Conservation (phyloP, 2,329 filamentous ascomycete species). For the Alternaria triticina region DNA sequence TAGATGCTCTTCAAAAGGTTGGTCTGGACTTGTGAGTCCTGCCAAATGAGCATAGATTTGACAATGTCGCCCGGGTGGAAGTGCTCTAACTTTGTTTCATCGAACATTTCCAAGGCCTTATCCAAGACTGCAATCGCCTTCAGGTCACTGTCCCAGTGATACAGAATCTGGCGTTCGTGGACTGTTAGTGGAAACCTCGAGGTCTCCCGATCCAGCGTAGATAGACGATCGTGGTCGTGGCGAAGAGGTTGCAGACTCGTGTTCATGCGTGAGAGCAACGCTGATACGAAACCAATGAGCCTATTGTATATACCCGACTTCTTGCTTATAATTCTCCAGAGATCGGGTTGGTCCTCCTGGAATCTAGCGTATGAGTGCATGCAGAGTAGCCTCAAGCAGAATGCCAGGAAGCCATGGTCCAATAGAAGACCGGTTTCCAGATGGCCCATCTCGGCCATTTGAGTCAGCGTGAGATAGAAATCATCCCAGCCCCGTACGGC, state of each 20-base stretch:
- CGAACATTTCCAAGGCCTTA: conserved; percentile 44
- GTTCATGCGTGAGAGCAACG: conserved; percentile 37
- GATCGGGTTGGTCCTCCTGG: conserved; percentile 22
- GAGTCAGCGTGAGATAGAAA: conserved; percentile 39
- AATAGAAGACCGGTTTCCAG: conserved; percentile 37
- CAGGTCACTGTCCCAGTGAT: conserved; percentile 38
- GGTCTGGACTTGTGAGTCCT: conserved; percentile 20
- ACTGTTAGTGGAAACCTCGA: conserved; percentile 38
- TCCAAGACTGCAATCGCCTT: conserved; percentile 42
- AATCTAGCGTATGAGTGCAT: conserved; percentile 31
- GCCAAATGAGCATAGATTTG: conserved; percentile 37
- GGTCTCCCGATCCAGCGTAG: conserved; percentile 25
- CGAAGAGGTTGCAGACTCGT: conserved; percentile 19
- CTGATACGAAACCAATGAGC: conserved; percentile 38
- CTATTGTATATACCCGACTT: conserved; percentile 39
- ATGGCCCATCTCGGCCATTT: conserved; percentile 37
- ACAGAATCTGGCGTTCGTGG: conserved; percentile 28
- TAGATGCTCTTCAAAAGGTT: conserved; percentile 32
- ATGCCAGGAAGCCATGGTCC: conserved; percentile 33
- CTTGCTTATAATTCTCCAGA: conserved; percentile 41
- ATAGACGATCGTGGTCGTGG: conserved; percentile 24
- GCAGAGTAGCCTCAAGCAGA: conserved; percentile 38
- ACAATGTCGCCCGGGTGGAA: conserved; percentile 46
- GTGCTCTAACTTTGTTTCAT: conserved; percentile 33
- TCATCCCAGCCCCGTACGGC: conserved; percentile 45